These are phyloP conservation scores for Eucalyptus melliodora DNA, from an alignment of 345 rosid species.

Conservation along the genomic window DNA sequence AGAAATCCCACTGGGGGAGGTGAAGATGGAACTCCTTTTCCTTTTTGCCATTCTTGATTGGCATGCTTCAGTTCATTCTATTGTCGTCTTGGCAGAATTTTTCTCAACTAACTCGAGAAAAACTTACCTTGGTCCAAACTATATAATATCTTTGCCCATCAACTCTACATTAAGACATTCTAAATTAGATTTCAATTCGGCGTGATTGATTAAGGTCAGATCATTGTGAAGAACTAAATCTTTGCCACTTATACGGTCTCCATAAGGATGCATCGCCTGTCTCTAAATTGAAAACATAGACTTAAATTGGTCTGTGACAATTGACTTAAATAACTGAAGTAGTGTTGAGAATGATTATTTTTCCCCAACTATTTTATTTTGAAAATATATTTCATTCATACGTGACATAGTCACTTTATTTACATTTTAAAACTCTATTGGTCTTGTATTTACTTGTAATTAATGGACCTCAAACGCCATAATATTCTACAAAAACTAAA, in stretches of 20 bases:
- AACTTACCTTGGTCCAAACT: neutral
- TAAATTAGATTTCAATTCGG: neutral
- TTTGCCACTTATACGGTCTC: rapidly evolving
- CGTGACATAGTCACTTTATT: neutral
- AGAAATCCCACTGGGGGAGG: neutral
- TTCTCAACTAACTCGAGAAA: neutral
- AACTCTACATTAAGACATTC: neutral
- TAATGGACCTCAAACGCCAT: neutral
- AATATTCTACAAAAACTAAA: neutral
- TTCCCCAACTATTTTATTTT: neutral
- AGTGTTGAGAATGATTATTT: neutral
- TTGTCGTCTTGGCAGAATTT: neutral
- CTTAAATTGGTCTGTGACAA: rapidly evolving
- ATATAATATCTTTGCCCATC: neutral
- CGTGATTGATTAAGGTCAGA: neutral
- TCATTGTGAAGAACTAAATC: neutral
- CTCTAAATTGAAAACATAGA: neutral
- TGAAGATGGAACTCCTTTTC: neutral
- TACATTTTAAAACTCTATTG: neutral
- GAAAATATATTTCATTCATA: neutral
- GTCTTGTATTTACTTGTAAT: neutral
- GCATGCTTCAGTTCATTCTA: neutral
- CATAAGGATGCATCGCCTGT: rapidly evolving
- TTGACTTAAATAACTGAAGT: neutral
- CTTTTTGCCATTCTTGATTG: neutral